Evolutionary conservation across 164 flowering plant species (phyloP).

Genomic region (Macadamia tetraphylla): DNA sequence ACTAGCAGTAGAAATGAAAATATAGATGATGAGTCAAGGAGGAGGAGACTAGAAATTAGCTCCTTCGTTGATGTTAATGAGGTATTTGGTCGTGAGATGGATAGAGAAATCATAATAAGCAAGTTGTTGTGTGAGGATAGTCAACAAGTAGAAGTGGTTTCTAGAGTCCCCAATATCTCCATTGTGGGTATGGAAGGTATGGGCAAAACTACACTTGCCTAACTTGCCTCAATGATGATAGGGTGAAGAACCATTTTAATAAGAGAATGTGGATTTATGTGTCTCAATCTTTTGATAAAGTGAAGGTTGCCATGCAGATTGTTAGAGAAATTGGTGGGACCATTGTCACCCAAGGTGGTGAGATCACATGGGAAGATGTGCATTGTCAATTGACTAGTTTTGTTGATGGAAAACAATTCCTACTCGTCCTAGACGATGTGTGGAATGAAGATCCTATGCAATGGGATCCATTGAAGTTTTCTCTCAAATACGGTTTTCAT

Average conservation of each 20-base stretch:
- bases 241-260: slow-evolving; percentile 11
- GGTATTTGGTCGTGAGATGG: slow-evolving; percentile 15
- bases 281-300: too few relatives aligned
- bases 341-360: too few relatives aligned
- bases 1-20: not conserved
- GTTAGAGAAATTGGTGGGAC: too few relatives aligned
- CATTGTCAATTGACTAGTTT: too few relatives aligned
- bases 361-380: too few relatives aligned
- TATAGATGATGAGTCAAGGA: not conserved
- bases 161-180: slow-evolving; percentile 6
- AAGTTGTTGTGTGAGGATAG: slow-evolving; percentile 1
- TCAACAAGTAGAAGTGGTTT: not conserved
- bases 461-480: too few relatives aligned
- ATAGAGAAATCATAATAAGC: not conserved
- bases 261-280: slow-evolving; percentile 2
- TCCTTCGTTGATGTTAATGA: slow-evolving; percentile 6
- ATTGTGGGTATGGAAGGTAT: slow-evolving; percentile 25
- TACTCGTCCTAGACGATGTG: too few relatives aligned
- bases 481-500: too few relatives aligned
- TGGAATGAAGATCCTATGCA: too few relatives aligned
- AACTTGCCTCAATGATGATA: slow-evolving; percentile 10
- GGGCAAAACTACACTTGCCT: slow-evolving; percentile 32
- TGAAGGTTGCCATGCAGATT: too few relatives aligned
- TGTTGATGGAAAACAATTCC: too few relatives aligned
- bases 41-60: not conserved